These are phyloP conservation scores for Stereocaulon alpinum DNA, from an alignment of 495 filamentous ascomycete genomes.

Conservation along the genomic window DNA sequence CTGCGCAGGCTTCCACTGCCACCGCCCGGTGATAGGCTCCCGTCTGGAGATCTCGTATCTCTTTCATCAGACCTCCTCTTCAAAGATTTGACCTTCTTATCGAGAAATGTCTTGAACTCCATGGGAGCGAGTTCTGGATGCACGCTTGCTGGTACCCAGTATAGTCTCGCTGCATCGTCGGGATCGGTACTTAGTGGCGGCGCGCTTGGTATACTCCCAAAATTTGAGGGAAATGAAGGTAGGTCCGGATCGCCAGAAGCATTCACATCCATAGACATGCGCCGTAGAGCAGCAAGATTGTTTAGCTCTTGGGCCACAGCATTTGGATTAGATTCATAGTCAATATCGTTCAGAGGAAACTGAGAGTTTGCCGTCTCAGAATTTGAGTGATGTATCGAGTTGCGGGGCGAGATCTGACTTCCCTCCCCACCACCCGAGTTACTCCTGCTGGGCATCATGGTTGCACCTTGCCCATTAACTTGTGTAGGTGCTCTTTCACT, in stretches of 20 bases:
- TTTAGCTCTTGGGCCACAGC: constrained; percentile 91
- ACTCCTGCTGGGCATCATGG: constrained; percentile 28
- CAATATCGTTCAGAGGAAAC: constrained; percentile 84
- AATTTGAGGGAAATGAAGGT: constrained; percentile 60
- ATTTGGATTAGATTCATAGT: constrained; percentile 80
- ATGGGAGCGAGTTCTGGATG: constrained; percentile 92
- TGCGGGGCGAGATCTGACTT: constrained; percentile 46
- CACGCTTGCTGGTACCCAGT: constrained; percentile 91
- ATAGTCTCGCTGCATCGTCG: constrained; percentile 75
- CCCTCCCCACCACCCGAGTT: constrained; percentile 42
- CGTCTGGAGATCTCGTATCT: constrained; percentile 52
- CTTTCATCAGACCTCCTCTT: constrained; percentile 69
- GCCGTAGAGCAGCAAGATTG: constrained; percentile 86
- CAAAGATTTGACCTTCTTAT: constrained; percentile 82
- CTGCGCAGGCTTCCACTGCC: constrained; percentile 58
- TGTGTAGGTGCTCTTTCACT: constrained; percentile 20
- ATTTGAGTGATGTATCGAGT: constrained; percentile 48
- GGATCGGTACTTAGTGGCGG: constrained; percentile 70
- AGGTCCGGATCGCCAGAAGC: constrained; percentile 87
- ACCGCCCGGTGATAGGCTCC: constrained; percentile 44
- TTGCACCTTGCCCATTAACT: constrained; percentile 36
- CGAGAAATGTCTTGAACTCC: constrained; percentile 94
- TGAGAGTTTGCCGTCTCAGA: constrained; percentile 61
- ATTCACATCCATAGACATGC: constrained; percentile 98
- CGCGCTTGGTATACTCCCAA: constrained; percentile 51